Conservation (phyloP, 352 stramenopile species). For the Globisporangium polare region DNA sequence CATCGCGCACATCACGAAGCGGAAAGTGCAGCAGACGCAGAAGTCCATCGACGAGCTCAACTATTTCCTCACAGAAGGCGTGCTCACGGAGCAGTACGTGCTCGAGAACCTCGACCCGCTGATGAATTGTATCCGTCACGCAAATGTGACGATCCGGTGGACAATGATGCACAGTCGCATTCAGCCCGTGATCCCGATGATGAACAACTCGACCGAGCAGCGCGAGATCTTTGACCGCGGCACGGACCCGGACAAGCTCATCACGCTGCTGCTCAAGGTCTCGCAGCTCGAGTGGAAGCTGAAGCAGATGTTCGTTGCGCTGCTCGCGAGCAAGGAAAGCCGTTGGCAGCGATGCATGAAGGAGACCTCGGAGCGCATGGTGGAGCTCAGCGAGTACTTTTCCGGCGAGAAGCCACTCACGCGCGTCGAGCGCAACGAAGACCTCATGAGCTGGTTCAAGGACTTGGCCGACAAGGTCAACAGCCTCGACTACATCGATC, state of each 20-base stretch:
- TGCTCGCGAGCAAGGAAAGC: slow-evolving; percentile 89
- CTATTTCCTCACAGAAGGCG: slow-evolving; percentile 89
- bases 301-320: slow-evolving; percentile 90
- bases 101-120: slow-evolving; percentile 90
- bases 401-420: slow-evolving; percentile 91
- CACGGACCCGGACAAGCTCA: slow-evolving; percentile 82
- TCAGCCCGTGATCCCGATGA: slow-evolving; percentile 83
- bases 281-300: slow-evolving; percentile 94
- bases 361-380: slow-evolving; percentile 88
- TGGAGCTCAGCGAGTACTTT: slow-evolving; percentile 93
- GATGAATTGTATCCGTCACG: slow-evolving; percentile 89
- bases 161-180: slow-evolving; percentile 93
- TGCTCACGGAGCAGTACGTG: slow-evolving; percentile 92
- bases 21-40: slow-evolving; percentile 83
- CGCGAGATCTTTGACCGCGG: slow-evolving; percentile 81
- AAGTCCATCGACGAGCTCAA: slow-evolving; percentile 88
- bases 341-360: slow-evolving; percentile 90
- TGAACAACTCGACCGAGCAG: slow-evolving; percentile 80
- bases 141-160: slow-evolving; percentile 93
- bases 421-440: slow-evolving; percentile 91
- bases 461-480: slow-evolving; percentile 89
- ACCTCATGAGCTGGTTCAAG: slow-evolving; percentile 92
- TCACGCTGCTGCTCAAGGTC: slow-evolving; percentile 91
- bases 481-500: slow-evolving; percentile 87
- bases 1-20: slow-evolving; percentile 86